A percentile compares a stretch with the other conserved stretches of the same genome.
These are phyloP conservation scores for Podochytrium sp. DNA, from an alignment of 192 early-diverging fungal species.

Conservation along the genomic window DNA sequence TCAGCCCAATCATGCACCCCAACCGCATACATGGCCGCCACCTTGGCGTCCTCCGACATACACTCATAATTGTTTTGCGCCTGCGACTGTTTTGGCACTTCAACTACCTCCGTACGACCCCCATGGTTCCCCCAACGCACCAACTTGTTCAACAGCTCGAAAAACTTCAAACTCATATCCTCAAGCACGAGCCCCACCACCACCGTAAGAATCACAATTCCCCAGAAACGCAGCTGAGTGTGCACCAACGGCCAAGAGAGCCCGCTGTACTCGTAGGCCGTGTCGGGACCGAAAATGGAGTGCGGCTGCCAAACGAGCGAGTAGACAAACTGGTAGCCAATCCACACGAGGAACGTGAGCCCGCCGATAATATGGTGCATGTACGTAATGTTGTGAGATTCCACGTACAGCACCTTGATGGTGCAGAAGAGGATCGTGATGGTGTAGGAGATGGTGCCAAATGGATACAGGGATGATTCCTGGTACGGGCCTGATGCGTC, in stretches of 20 bases:
- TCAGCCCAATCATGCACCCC: conserved; percentile 39
- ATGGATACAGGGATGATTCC: conserved; percentile 27
- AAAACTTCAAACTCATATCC: conserved; percentile 25
- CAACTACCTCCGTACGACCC: conserved; percentile 3
- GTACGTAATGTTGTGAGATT: conserved; percentile 27
- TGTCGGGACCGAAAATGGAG: conserved; percentile 32
- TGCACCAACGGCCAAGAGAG: conserved; percentile 10
- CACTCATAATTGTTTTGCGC: conserved; percentile 22
- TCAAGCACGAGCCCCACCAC: conserved; percentile 23
- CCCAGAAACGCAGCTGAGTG: conserved; percentile 19
- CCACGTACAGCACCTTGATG: conserved; percentile 33
- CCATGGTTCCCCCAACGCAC: conserved; percentile 5
- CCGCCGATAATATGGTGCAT: conserved; percentile 18
- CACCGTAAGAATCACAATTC: conserved; percentile 14
- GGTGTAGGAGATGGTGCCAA: conserved; percentile 34
- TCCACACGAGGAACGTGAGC: conserved; percentile 26
- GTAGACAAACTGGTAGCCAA: conserved; percentile 31
- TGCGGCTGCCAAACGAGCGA: conserved; percentile 18
- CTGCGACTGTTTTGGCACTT: neutral
- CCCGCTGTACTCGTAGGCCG: conserved; percentile 30
- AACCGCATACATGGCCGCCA: conserved; percentile 27
- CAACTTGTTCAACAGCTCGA: conserved; percentile 8
- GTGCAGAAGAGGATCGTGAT: conserved; percentile 31
- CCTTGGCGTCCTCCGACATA: conserved; percentile 21
- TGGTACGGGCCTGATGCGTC: conserved; percentile 26